phyloP scores from a whole-genome alignment of 139 green algal genomes.

The Chlamydomonas incerta region DNA sequence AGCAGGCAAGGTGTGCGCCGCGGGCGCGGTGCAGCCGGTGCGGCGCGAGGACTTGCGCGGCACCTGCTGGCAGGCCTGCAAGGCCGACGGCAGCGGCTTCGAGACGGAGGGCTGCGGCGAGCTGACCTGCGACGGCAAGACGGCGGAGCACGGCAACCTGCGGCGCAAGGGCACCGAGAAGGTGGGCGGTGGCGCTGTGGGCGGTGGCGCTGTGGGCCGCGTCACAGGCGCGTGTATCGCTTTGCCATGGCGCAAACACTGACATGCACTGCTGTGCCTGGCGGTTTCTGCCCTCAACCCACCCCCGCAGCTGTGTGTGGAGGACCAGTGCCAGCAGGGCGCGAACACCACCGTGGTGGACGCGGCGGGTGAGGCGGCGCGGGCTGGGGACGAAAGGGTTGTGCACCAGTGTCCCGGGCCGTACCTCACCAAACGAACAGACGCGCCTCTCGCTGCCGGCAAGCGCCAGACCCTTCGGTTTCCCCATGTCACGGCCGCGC shows the following conservation, averaged over 20 bases:
- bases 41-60: not conserved
- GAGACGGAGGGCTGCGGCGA: conserved; percentile 5
- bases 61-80: conserved; percentile 20
- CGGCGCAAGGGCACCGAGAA: conserved; percentile 27
- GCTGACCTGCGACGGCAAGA: conserved; percentile 1
- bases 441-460: too few species aligned
- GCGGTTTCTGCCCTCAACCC: too few species aligned
- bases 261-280: too few species aligned
- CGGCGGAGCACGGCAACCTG: not conserved
- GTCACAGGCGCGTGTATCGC: too few species aligned
- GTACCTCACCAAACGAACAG: too few species aligned
- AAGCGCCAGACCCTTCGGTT: too few species aligned
- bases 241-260: too few species aligned
- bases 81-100: conserved; percentile 32
- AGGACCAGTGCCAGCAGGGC: conserved; percentile 4
- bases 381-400: too few species aligned
- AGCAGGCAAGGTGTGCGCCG: not conserved
- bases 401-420: too few species aligned
- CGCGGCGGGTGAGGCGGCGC: conserved; percentile 4
- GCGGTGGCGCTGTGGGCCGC: too few species aligned
- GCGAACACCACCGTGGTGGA: conserved; percentile 15
- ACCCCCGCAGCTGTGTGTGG: conserved; percentile 7
- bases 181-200: not conserved
- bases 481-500: too few species aligned
- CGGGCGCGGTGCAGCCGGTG: not conserved